Percentiles rank a stretch among this genome's conserved stretches.
Evolutionary conservation across 2,329 filamentous ascomycete species (phyloP).

Genomic region (Penicillium sp.): DNA sequence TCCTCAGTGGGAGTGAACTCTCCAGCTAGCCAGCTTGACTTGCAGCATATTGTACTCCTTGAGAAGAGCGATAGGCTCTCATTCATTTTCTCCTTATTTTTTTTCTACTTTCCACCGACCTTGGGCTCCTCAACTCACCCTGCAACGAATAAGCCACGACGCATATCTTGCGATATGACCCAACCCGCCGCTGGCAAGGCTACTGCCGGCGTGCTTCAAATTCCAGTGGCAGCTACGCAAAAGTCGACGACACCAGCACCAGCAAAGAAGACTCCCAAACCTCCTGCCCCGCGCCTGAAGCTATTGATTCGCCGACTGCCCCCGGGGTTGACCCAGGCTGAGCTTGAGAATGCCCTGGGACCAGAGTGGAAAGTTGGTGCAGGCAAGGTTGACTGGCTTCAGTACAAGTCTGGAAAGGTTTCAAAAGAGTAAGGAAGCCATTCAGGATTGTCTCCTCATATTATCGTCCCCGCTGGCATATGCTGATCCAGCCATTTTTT

Average conservation of each 20-base stretch:
- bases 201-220: slow-evolving; percentile 59
- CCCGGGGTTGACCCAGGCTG: slow-evolving; percentile 77
- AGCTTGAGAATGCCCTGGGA: slow-evolving; percentile 74
- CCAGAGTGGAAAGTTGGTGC: slow-evolving; percentile 79
- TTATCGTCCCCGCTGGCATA: neutral
- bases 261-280: slow-evolving; percentile 50
- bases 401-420: slow-evolving; percentile 73
- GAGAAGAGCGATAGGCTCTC: neutral
- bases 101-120: neutral
- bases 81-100: neutral
- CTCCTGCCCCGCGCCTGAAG: slow-evolving; percentile 71
- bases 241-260: slow-evolving; percentile 48
- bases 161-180: slow-evolving; percentile 28
- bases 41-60: neutral
- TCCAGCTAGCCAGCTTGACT: neutral
- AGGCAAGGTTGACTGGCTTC: slow-evolving; percentile 83
- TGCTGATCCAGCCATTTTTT: neutral
- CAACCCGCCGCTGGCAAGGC: slow-evolving; percentile 36
- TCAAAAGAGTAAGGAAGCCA: slow-evolving; percentile 70
- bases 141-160: neutral
- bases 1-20: neutral
- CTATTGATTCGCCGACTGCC: slow-evolving; percentile 82
- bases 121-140: neutral
- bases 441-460: neutral
- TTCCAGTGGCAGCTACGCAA: slow-evolving; percentile 52